These are phyloP conservation scores for Stemphylium beticola DNA, from an alignment of 2,329 filamentous ascomycete genomes.

Conservation along the genomic window DNA sequence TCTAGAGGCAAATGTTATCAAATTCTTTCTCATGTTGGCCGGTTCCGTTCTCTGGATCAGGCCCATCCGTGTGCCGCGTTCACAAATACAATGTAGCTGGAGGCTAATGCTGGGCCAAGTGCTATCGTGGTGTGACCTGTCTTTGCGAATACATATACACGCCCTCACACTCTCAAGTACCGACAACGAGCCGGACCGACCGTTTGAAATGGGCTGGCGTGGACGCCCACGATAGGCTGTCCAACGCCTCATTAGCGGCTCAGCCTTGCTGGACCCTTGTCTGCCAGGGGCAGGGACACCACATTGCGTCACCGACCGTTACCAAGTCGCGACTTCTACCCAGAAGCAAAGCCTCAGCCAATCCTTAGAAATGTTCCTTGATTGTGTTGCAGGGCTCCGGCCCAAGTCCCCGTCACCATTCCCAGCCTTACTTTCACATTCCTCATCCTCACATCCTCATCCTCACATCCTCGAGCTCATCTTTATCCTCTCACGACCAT, in stretches of 20 bases:
- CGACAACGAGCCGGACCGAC: slow-evolving; percentile 6
- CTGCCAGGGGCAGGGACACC: slow-evolving; percentile 22
- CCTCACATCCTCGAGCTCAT: background rate
- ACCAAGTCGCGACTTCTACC: slow-evolving; percentile 35
- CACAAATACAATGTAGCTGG: too few species aligned
- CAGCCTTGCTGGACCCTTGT: slow-evolving; percentile 26
- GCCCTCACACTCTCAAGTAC: background rate
- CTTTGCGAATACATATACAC: background rate
- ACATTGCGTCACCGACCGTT: slow-evolving; percentile 31
- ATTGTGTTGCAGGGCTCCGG: slow-evolving; percentile 22
- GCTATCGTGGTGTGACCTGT: too few species aligned
- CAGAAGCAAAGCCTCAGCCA: slow-evolving; percentile 24
- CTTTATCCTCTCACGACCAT: slow-evolving; percentile 19
- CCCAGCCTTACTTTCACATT: slow-evolving; percentile 1
- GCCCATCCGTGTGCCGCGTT: too few species aligned
- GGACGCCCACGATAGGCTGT: slow-evolving; percentile 21
- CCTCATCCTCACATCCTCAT: too few species aligned
- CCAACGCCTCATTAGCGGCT: background rate
- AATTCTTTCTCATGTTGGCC: too few species aligned
- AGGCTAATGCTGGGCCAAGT: too few species aligned
- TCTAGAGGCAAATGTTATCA: too few species aligned
- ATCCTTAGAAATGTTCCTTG: slow-evolving; percentile 26
- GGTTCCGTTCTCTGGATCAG: too few species aligned
- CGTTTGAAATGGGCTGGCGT: slow-evolving; percentile 16
- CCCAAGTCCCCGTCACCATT: slow-evolving; percentile 6